Conservation (phyloP, 495 filamentous ascomycete species). For the Tuber melanosporum region DNA sequence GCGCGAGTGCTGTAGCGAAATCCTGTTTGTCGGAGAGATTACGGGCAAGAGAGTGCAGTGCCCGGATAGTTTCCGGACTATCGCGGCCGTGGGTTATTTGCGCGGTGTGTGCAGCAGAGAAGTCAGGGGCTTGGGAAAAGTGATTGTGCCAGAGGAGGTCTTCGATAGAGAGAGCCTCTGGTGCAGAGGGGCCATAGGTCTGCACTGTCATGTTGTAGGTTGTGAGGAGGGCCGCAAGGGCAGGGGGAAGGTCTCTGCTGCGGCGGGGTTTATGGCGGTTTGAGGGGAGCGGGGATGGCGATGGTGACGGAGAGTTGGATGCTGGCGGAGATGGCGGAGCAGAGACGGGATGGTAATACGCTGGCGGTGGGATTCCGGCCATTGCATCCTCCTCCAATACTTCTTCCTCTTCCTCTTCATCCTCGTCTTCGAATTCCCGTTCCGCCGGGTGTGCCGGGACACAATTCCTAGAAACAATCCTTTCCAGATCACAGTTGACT, state of each 20-base stretch:
- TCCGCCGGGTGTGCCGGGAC: neutral
- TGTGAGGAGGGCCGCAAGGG: neutral
- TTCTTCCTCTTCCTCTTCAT: neutral
- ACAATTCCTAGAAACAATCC: constrained; percentile 6
- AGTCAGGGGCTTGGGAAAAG: neutral
- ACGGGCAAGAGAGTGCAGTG: neutral
- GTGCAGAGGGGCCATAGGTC: neutral
- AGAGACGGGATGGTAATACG: constrained; percentile 1
- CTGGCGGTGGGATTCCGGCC: constrained; percentile 1
- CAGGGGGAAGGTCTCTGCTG: constrained; percentile 1
- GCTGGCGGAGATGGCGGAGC: neutral
- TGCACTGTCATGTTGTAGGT: neutral
- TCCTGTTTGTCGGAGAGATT: constrained; percentile 1
- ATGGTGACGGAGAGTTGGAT: neutral
- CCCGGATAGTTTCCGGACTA: neutral
- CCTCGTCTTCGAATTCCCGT: neutral
- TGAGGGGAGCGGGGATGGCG: neutral
- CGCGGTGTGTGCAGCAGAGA: neutral
- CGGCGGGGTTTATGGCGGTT: neutral
- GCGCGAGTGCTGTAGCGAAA: neutral
- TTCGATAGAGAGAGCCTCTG: neutral
- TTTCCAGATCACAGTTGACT: constrained; percentile 1
- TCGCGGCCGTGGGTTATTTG: constrained; percentile 4
- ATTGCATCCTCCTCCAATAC: neutral
- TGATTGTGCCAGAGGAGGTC: constrained; percentile 2